phyloP scores from a whole-genome alignment of 768 basidiomycete genomes.

The Russula virescens region DNA sequence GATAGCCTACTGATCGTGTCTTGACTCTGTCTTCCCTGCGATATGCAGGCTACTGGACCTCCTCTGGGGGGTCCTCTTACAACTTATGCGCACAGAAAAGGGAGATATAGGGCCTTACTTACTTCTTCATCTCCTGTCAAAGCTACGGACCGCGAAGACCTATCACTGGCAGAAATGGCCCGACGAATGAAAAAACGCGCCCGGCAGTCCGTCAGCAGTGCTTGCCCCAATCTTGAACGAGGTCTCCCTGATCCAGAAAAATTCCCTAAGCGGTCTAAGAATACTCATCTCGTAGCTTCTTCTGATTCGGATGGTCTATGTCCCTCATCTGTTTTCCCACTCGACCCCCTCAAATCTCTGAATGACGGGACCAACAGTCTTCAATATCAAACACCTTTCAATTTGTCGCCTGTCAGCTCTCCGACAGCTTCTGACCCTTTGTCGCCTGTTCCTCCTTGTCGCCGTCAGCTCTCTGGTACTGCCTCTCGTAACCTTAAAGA shows the following conservation, averaged over 20 bases:
- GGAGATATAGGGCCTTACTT: neutral
- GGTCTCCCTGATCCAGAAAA: slow-evolving; percentile 23
- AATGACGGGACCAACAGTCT: slow-evolving; percentile 26
- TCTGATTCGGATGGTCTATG: neutral
- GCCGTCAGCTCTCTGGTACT: slow-evolving; percentile 35
- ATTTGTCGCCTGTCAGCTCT: slow-evolving; percentile 22
- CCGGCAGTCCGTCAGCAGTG: slow-evolving; percentile 33
- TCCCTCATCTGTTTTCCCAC: neutral
- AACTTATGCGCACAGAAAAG: slow-evolving; percentile 19
- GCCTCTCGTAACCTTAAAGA: slow-evolving; percentile 40
- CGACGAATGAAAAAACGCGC: slow-evolving; percentile 45
- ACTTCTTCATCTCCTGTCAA: slow-evolving; percentile 29
- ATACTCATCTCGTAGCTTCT: slow-evolving; percentile 21
- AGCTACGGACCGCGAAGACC: slow-evolving; percentile 29
- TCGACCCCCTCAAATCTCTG: slow-evolving; percentile 17
- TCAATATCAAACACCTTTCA: slow-evolving; percentile 24
- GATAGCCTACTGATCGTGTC: too few relatives aligned
- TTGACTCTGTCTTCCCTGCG: neutral
- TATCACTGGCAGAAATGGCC: slow-evolving; percentile 39
- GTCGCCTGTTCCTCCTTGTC: slow-evolving; percentile 39
- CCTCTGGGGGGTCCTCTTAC: neutral
- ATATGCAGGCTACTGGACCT: neutral
- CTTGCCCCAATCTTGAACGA: slow-evolving; percentile 12
- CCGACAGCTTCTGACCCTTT: slow-evolving; percentile 32
- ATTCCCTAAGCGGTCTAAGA: slow-evolving; percentile 34